Conservation (phyloP, 2,329 filamentous ascomycete species). For the Daldinia sp. region DNA sequence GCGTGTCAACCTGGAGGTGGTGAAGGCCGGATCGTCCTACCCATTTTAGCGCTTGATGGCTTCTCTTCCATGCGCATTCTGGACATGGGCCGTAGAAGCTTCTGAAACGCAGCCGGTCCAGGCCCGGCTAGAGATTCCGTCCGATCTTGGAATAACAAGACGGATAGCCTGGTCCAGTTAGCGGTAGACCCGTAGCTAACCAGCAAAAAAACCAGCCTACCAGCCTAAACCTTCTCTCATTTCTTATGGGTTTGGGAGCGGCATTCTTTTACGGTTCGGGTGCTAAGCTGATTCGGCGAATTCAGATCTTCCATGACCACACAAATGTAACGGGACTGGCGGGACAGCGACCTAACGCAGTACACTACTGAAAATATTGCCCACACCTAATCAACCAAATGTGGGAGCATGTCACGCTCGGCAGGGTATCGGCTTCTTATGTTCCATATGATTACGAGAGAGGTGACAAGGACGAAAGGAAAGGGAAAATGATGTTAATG, state of each 20-base stretch:
- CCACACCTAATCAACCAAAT: slow-evolving; percentile 33
- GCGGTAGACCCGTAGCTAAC: slow-evolving; percentile 27
- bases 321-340: slow-evolving; percentile 29
- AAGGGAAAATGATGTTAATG: background rate
- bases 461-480: slow-evolving; percentile 2
- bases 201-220: background rate
- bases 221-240: slow-evolving; percentile 13
- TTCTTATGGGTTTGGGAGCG: slow-evolving; percentile 13
- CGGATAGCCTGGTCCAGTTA: slow-evolving; percentile 22
- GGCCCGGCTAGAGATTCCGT: slow-evolving; percentile 41
- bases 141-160: slow-evolving; percentile 40
- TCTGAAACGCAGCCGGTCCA: slow-evolving; percentile 42
- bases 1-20: slow-evolving; percentile 33
- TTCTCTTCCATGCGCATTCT: slow-evolving; percentile 42
- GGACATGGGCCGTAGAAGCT: slow-evolving; percentile 44
- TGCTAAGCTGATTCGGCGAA: slow-evolving; percentile 40
- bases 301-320: slow-evolving; percentile 39
- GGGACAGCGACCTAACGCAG: slow-evolving; percentile 26
- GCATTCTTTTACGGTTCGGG: slow-evolving; percentile 26
- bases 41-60: slow-evolving; percentile 42
- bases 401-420: slow-evolving; percentile 38
- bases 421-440: slow-evolving; percentile 30
- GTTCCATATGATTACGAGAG: slow-evolving; percentile 25
- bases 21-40: slow-evolving; percentile 37
- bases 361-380: slow-evolving; percentile 36